Conservation (phyloP, 2,329 filamentous ascomycete genomes). For the Camillea tinctor region DNA sequence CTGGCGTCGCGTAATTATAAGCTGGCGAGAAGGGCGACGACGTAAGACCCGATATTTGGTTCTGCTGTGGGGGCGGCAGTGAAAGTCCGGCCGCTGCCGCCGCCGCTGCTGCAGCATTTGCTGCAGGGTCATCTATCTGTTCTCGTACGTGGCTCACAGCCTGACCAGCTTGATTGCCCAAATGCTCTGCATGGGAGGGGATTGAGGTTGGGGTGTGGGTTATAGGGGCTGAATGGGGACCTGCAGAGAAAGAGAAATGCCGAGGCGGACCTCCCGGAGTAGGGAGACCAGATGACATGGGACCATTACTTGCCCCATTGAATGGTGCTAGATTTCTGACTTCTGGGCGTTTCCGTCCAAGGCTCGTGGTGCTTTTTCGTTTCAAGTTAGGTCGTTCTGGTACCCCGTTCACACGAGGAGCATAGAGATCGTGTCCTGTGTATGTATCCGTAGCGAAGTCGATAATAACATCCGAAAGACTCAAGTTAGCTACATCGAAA, state of each 20-base stretch:
- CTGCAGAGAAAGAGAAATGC: conserved; percentile 39
- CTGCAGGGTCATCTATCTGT: conserved; percentile 33
- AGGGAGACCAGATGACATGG: conserved; percentile 30
- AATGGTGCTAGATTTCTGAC: conserved; percentile 37
- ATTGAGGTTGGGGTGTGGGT: conserved; percentile 40
- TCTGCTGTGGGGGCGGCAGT: conserved; percentile 27
- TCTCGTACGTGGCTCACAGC: conserved; percentile 35
- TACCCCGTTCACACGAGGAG: conserved; percentile 35
- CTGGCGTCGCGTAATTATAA: conserved; percentile 41
- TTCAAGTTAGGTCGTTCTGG: conserved; percentile 44
- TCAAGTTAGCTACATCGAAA: conserved; percentile 75
- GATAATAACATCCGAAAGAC: conserved; percentile 63
- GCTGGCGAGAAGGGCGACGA: conserved; percentile 41
- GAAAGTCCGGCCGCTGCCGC: conserved; percentile 40
- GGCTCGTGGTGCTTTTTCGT: conserved; percentile 45
- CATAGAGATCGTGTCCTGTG: conserved; percentile 47
- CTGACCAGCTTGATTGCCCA: conserved; percentile 28
- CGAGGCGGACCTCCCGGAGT: conserved; percentile 33
- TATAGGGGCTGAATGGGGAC: conserved; percentile 41
- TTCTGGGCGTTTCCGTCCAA: conserved; percentile 40
- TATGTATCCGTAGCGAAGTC: conserved; percentile 61
- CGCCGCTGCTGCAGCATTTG: conserved; percentile 35
- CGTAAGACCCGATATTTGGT: conserved; percentile 32
- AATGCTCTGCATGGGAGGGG: conserved; percentile 34
- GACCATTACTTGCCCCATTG: conserved; percentile 28